A percentile compares a stretch with the other conserved stretches of the same genome.
These are phyloP conservation scores for Gyromitra esculenta DNA, from an alignment of 2,329 filamentous ascomycete species.

Conservation along the genomic window DNA sequence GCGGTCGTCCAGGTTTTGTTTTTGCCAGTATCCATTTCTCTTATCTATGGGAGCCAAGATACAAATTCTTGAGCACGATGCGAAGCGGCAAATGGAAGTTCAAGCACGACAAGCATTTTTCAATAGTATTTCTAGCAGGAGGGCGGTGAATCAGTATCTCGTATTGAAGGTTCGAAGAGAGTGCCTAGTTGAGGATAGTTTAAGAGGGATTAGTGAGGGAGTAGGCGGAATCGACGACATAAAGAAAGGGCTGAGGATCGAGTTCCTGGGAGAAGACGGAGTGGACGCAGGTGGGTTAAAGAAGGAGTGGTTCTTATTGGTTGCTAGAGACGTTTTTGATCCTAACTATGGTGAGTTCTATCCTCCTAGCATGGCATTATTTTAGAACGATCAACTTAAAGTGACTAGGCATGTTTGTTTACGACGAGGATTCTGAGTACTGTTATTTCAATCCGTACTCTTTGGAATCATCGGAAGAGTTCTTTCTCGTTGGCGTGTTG, in stretches of 20 bases:
- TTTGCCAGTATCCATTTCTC: constrained; percentile 92
- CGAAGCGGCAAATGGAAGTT: constrained; percentile 85
- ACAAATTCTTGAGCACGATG: constrained; percentile 86
- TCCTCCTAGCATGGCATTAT: constrained; percentile 15
- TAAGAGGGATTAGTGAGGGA: constrained; percentile 84
- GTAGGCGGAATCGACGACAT: constrained; percentile 82
- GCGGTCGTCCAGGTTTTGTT: constrained; percentile 77
- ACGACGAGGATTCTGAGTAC: constrained; percentile 87
- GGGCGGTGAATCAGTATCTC: constrained; percentile 79
- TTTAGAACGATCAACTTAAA: constrained; percentile 31
- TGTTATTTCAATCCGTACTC: constrained; percentile 94
- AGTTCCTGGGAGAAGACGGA: constrained; percentile 88
- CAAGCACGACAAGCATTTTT: constrained; percentile 92
- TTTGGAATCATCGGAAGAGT: constrained; percentile 91
- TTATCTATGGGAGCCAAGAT: constrained; percentile 93
- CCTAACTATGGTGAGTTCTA: constrained; percentile 78
- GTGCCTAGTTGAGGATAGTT: constrained; percentile 86
- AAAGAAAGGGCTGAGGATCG: constrained; percentile 87
- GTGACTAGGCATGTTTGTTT: constrained; percentile 80
- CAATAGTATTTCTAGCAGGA: constrained; percentile 81
- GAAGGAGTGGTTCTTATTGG: constrained; percentile 93
- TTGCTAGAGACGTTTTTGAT: constrained; percentile 89
- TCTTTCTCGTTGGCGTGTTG: constrained; percentile 86
- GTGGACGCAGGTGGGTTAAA: constrained; percentile 88
- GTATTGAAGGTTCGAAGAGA: constrained; percentile 81